phyloP scores from a whole-genome alignment of 345 rosid genomes.

The Murraya paniculata region DNA sequence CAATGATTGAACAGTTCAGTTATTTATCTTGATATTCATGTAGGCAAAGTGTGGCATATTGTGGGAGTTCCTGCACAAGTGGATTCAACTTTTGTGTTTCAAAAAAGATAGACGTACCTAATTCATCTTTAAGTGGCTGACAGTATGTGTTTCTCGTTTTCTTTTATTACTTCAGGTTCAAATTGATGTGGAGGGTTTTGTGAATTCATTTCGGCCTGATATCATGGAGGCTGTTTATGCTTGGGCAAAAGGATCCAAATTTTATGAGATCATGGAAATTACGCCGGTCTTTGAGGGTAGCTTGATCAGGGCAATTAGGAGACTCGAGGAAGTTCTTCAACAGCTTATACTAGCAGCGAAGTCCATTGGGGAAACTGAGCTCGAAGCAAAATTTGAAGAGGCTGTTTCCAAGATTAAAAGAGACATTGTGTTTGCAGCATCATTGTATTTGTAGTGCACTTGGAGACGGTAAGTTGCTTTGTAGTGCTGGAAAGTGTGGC shows the following conservation, averaged over 20 bases:
- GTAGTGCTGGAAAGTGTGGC: not conserved
- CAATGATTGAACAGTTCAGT: not conserved
- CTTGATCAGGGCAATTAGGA: conserved; percentile 94
- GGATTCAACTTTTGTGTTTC: not conserved
- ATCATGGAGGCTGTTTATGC: conserved; percentile 96
- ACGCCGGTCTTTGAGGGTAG: conserved; percentile 97
- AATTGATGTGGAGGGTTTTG: conserved; percentile 79
- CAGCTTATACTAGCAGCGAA: conserved; percentile 90
- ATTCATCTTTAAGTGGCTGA: not conserved
- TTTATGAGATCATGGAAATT: conserved; percentile 91
- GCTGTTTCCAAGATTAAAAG: conserved; percentile 90
- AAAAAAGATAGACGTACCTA: no score
- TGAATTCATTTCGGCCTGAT: conserved; percentile 85
- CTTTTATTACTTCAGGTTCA: conserved; percentile 51
- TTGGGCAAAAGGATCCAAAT: conserved; percentile 98
- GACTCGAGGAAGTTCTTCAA: conserved; percentile 94
- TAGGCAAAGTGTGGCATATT: not conserved
- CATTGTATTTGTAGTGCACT: conserved; percentile 62
- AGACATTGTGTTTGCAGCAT: conserved; percentile 96
- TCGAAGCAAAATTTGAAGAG: conserved; percentile 79
- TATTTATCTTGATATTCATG: not conserved
- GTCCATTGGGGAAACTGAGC: conserved; percentile 84
- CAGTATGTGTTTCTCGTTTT: not conserved
- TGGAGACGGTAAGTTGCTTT: not conserved
- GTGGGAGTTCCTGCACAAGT: not conserved